A percentile compares a stretch with the other conserved stretches of the same genome.
Conservation (phyloP, 805 yeast genomes). For the Pichia scutulata region DNA sequence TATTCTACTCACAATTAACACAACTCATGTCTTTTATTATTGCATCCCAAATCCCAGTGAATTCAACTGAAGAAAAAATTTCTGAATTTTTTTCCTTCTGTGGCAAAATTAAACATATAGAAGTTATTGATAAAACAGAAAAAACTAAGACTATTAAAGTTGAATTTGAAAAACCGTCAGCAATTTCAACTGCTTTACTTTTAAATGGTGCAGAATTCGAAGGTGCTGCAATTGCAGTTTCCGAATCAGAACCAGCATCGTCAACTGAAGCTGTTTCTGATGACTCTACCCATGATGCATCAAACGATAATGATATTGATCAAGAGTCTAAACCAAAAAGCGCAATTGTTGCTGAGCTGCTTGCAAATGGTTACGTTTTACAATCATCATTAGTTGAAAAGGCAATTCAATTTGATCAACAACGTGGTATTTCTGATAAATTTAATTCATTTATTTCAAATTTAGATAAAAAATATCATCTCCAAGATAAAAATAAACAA, state of each 20-base stretch:
- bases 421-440: conserved; percentile 50
- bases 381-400: conserved; percentile 53
- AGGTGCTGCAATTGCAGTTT: conserved; percentile 44
- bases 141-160: conserved; percentile 38
- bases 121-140: conserved; percentile 25
- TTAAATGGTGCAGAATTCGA: conserved; percentile 70
- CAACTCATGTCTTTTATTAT: conserved; percentile 33
- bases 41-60: conserved; percentile 48
- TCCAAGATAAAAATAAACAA: conserved; percentile 40
- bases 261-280: conserved; percentile 13
- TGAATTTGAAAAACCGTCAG: conserved; percentile 48
- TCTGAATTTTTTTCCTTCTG: conserved; percentile 69
- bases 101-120: conserved; percentile 42
- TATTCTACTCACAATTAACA: not conserved
- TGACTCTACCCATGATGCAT: conserved; percentile 11
- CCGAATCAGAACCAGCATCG: conserved; percentile 12
- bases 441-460: conserved; percentile 49
- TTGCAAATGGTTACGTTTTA: conserved; percentile 64
- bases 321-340: conserved; percentile 77
- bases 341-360: conserved; percentile 67
- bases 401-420: conserved; percentile 56
- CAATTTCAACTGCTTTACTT: conserved; percentile 62
- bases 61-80: conserved; percentile 43
- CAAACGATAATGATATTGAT: conserved; percentile 32
- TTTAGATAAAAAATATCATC: conserved; percentile 55